Percentiles rank a stretch among this genome's conserved stretches.
Conservation (phyloP, 2,329 filamentous ascomycete genomes). For the Tympanopsis confertula region DNA sequence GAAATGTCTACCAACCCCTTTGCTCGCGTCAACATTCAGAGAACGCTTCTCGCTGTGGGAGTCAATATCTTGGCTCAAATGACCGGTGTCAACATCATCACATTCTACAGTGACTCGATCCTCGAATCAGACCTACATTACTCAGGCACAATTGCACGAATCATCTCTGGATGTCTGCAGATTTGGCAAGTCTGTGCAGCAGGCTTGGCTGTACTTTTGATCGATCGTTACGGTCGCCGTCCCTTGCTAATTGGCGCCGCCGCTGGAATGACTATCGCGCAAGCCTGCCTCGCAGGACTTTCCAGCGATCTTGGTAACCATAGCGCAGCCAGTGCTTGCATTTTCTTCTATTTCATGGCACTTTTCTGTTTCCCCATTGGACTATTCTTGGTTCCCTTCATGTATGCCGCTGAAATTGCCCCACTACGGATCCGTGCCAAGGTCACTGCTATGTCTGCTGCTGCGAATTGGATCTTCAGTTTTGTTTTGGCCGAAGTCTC, state of each 20-base stretch:
- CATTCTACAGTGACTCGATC: constrained; percentile 16
- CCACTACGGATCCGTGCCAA: constrained; percentile 33
- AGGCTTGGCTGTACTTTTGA: background rate
- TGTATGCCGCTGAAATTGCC: constrained; percentile 43
- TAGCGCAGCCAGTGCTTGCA: constrained; percentile 1
- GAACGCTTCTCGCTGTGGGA: constrained; percentile 10
- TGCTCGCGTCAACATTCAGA: no score
- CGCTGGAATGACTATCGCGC: constrained; percentile 4
- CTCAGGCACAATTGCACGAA: constrained; percentile 8
- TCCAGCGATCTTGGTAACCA: background rate
- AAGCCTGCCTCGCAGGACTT: constrained; percentile 1
- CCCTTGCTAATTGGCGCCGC: constrained; percentile 3
- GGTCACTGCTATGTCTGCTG: constrained; percentile 42
- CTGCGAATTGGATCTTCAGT: constrained; percentile 43
- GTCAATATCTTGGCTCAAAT: constrained; percentile 16
- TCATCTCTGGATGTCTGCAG: constrained; percentile 13
- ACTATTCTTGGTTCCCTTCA: constrained; percentile 30
- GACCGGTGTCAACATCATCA: constrained; percentile 16
- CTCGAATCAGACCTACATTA: constrained; percentile 12
- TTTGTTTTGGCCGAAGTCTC: constrained; percentile 13
- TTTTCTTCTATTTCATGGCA: constrained; percentile 4
- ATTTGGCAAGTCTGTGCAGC: constrained; percentile 6
- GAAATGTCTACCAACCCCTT: no score
- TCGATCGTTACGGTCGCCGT: constrained; percentile 4
- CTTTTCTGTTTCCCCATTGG: constrained; percentile 5